Evolutionary conservation across 345 rosid species (phyloP), one percentile per base, ranked within the genome.

Genomic region (Diplotaxis tenuifolia): DNA sequence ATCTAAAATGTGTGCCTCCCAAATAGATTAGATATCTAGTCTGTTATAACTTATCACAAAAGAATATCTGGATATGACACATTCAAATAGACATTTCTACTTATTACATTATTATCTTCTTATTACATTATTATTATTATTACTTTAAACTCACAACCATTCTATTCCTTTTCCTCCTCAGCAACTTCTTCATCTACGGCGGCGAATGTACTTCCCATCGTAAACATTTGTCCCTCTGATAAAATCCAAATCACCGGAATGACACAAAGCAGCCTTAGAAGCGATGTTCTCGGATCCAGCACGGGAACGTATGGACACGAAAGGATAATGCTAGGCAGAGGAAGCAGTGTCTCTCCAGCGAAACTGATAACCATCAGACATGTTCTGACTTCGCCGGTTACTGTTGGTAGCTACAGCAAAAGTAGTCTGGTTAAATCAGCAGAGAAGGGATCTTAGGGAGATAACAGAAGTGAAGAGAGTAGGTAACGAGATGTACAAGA

Each of bases 221-320:
- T 96, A 6, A 94, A 94, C 78, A 94, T 94, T 52, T 91, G 96
- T 8, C 96, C 96, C 0, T 86, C 97, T 0, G 99, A 97, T 1
- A 85, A 76, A 85, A 82, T 92, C 70, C 74, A 85, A 38, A 90
- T 89, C 83, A 82, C 93, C 0, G 93, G 91, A 20, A 83, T 85
- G 87, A 70, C 84, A 4, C 77, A 83, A 22, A 78, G 45, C 60
- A 85, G 93, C 77, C 74, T 90, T 0, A 86, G 93, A 77, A 60
- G 83, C 21, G 99, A 95, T 52, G 93, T 87, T 5, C 84, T 95
- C 56, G 96, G 99, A 70, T 85, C 96, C 9, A 97, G 99, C 1
- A 88, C 85, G 10, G 99, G 91, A 0, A 83, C 85, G 59, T 95
- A 95, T 55, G 99, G 99, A 1, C 97, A 92, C 28, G 99, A 98